Evolutionary conservation across 129 eudicot genomes (phyloP), one percentile per base, ranked within the genome.

Genomic region (Calendula officinalis): DNA sequence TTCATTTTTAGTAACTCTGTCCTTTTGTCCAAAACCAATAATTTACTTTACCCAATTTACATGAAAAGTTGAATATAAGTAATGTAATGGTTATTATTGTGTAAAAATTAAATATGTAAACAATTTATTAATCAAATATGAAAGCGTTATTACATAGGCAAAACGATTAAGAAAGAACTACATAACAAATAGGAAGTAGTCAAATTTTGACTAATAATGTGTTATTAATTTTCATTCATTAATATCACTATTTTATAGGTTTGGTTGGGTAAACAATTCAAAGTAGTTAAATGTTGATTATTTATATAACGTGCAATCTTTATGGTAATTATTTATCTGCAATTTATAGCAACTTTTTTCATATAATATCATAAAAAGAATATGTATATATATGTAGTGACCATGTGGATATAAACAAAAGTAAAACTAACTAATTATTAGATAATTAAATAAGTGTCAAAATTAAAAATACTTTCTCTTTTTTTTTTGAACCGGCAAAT

Each of bases 281-380:
- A 64, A 73, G 73, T 57, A 41, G 78, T 65, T 65, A 56, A 3
- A 36, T 65, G 78, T 47, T 66, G 67, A 66, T 60, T 64, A 73
- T 13, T 11, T 37, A 64, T 45, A 73, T 38, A 56, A 71, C 63
- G 36, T 63, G 66, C 51, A 64, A 37, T 30, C 43, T 35, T 45
- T 37, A 45, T 56, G 9, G 33, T 56, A 16, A 57, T 56, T 56
- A 43, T 46, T 9, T 55, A n/a, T n/a, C 10, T 45, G 14, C 11
- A 54, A 7, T 15, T 51, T 50, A 22, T 60, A 46, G 0, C 5
- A 34, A 38, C 45, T 0, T 30, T 30, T 22, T 17, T 36, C n/a
- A 11, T 40, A 11, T 32, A 51, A 22, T 17, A 6, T 5, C 14
- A 51, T 1, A 14, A 39, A 51, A 38, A 32, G 7, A 11, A 0